Evolutionary conservation across 2,329 filamentous ascomycete genomes (phyloP), one percentile per base, ranked within the genome.

Genomic region (Clarireedia hainanense): DNA sequence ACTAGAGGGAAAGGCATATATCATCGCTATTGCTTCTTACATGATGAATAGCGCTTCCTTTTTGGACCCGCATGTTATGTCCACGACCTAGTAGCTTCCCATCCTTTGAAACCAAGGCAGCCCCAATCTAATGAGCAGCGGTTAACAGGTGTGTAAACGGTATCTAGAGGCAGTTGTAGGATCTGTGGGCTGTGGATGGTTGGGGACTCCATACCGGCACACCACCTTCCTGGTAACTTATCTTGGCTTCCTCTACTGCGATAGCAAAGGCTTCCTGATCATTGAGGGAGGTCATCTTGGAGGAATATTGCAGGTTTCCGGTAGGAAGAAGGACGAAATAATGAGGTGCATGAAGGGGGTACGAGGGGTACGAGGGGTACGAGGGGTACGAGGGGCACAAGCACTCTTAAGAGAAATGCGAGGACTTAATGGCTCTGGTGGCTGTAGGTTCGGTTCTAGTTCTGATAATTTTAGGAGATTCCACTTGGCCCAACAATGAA

Each of bases 41-140:
- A 73, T 91, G 87, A 62, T 90, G 77, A 39, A 85, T 88, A 3
- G 86, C 76, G 66, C 84, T 87, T 54, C 79, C 79, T 56, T 84
- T 84, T 70, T 91, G 88, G 17, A 89, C 80, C 55, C 88, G 77
- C 83, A 86, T 83, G 65, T 91, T 91, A 68, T 87, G 87, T 10
- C 87, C 87, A 57, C 79, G 76, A 17, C 87, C 87, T 4, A 91
- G 75, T 42, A 91, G 80, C 60, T 77, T 83, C 58, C 88, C 88
- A 62, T 88, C 80, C 56, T 78, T 79, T 40, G 81, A 79, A n/a
- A 91, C 78, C 26, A 91, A 75, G 17, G 74, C 76, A 15, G 78
- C 77, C 42, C 78, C 78, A 55, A 80, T 79, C 75, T 78, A 59
- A 10, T 26, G 45, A 47, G 45, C 10, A 37, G 27, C 14, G 37